Evolutionary conservation across 106 monocot genomes (phyloP).

Genomic region (Xerophyta viscosa): DNA sequence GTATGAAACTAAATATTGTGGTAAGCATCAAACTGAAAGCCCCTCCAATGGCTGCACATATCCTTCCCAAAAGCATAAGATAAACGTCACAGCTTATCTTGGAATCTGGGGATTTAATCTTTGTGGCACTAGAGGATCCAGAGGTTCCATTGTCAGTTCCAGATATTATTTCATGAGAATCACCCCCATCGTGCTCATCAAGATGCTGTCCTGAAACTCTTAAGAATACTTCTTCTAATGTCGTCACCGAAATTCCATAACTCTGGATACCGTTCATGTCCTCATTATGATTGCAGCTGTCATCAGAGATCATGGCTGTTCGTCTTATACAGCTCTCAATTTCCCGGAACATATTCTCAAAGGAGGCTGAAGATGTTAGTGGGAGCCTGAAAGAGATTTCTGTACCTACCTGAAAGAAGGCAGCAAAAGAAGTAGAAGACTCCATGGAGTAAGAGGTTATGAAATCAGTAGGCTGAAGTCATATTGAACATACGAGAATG

Average conservation of each 20-base stretch:
- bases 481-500: no score
- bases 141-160: constrained; percentile 12
- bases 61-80: constrained; percentile 20
- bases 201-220: constrained; percentile 57
- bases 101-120: constrained; percentile 12
- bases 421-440: constrained; percentile 6
- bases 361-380: constrained; percentile 57
- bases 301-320: constrained; percentile 6
- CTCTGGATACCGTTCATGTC: constrained; percentile 46
- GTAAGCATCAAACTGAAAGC: constrained; percentile 24
- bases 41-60: constrained; percentile 32
- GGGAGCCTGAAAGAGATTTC: constrained; percentile 88
- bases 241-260: constrained; percentile 90
- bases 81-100: constrained; percentile 13
- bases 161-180: constrained; percentile 11
- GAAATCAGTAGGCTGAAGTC: no score
- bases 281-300: constrained; percentile 3
- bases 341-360: constrained; percentile 82
- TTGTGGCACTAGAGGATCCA: constrained; percentile 17
- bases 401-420: constrained; percentile 60
- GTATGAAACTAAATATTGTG: constrained; percentile 31
- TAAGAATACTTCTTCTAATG: constrained; percentile 87
- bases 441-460: no score
- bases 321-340: constrained; percentile 62
- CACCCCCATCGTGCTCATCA: constrained; percentile 24